A percentile compares a stretch with the other conserved stretches of the same genome.
Conservation (phyloP, 2,329 filamentous ascomycete species). For the Colletotrichum noveboracense region DNA sequence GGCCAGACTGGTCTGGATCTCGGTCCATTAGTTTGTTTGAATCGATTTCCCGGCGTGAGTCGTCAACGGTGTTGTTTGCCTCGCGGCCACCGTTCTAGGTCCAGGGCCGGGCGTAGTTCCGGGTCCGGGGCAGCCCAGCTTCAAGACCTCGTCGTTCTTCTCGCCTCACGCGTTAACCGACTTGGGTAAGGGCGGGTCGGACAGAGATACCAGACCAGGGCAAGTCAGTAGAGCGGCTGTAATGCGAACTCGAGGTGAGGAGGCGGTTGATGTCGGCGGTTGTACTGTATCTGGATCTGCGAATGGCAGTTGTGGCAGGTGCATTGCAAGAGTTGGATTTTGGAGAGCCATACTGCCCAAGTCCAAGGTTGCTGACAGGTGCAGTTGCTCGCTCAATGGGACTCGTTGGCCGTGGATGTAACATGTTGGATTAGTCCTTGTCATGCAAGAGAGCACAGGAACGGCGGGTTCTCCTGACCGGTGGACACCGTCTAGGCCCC, state of each 20-base stretch:
- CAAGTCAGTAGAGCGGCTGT: neutral
- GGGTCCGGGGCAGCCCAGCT: neutral
- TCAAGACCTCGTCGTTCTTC: neutral
- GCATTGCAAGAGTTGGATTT: neutral
- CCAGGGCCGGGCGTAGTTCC: neutral
- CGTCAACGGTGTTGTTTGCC: neutral
- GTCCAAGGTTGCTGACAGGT: neutral
- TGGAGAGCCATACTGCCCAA: neutral
- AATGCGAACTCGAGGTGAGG: neutral
- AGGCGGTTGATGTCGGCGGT: neutral
- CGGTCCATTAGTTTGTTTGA: neutral
- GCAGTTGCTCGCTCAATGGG: neutral
- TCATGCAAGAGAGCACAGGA: neutral
- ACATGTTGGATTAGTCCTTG: neutral
- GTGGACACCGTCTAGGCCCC: neutral
- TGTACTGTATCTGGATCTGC: neutral
- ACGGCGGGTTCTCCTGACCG: neutral
- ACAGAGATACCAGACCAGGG: neutral
- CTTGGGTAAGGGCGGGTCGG: neutral
- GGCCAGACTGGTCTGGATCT: slow-evolving; percentile 13
- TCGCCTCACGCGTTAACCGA: neutral
- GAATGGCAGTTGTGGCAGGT: neutral
- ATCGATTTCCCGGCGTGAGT: neutral
- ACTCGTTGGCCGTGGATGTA: neutral
- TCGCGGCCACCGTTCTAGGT: slow-evolving; percentile 1